Base-by-base conservation (phyloP, 192 early-diverging fungal genomes). In the Backusella tarrabulga region DNA sequence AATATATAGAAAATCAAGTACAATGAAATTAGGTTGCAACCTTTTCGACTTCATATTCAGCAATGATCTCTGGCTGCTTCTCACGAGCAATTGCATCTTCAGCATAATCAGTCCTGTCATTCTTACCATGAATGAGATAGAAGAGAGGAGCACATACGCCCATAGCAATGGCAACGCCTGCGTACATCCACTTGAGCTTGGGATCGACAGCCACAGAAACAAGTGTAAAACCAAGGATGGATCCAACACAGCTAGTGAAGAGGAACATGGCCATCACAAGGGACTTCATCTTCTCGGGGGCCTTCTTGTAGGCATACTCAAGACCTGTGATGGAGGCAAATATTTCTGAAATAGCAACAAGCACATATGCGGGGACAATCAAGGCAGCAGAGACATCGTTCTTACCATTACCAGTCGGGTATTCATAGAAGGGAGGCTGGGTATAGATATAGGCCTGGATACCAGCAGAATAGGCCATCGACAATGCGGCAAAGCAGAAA, bases 291-390 rank as follows among this genome's bases (percentile, higher is more conserved):
- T 68, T 70, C 14, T 80, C 77, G 4, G 90, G 87, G 0, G 90
- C 88, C 80, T 85, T 88, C 35, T 80, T 90, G 84, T 83, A 92
- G 11, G 87, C 91, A 76, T 86, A 91, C 83, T 90, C 91, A 50
- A 92, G 83, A 67, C 89, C 89, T 6, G 91, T 90, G 72, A 89
- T 86, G 5, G 89, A 92, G 11, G 91, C 88, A 81, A 92, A 92
- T 12, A 88, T 88, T 81, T 92, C 91, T 3, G 91, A 88, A 42
- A 87, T 83, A n/a, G 85, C 91, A 68, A 91, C 86, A 17, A 92
- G 81, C 26, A 88, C 68, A 79, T 90, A 91, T 0, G 87, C 78
- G 0, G 85, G 88, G 50, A 89, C 63, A 76, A 91, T 88, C 72
- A 80, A 77, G 2, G 75, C 85, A 36, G 88, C 86, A 23, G 83